Evolutionary conservation across 805 yeast species (phyloP).

Genomic region (Kuraishia ogatae): DNA sequence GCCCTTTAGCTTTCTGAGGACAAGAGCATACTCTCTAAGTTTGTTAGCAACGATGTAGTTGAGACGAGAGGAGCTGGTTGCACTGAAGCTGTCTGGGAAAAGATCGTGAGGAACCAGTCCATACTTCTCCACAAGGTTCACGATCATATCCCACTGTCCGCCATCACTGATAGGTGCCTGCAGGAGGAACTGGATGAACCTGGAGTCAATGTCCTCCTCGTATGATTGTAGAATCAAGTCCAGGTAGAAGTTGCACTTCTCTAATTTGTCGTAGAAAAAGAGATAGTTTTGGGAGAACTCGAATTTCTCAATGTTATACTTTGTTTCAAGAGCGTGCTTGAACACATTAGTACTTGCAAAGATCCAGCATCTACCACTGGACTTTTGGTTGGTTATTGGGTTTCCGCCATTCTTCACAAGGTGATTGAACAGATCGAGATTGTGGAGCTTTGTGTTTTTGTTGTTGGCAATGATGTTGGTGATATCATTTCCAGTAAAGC

Average conservation of each 20-base stretch:
- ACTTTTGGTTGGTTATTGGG: conserved; percentile 68
- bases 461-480: conserved; percentile 31
- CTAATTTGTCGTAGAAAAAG: conserved; percentile 81
- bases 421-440: conserved; percentile 33
- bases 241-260: conserved; percentile 74
- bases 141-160: conserved; percentile 86
- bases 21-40: conserved; percentile 70
- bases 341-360: conserved; percentile 79
- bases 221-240: conserved; percentile 67
- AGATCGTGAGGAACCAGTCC: conserved; percentile 71
- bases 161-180: conserved; percentile 72
- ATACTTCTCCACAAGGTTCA: conserved; percentile 67
- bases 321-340: conserved; percentile 54
- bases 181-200: conserved; percentile 59
- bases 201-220: conserved; percentile 59
- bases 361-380: conserved; percentile 84
- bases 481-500: conserved; percentile 40
- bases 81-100: conserved; percentile 63
- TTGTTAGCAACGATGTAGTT: conserved; percentile 62
- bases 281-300: conserved; percentile 76
- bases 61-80: conserved; percentile 44
- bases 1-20: conserved; percentile 43
- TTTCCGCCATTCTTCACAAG: conserved; percentile 41
- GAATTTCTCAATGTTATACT: conserved; percentile 56
- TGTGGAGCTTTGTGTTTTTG: conserved; percentile 16